Evolutionary conservation across 108 stramenopile species (phyloP).

Genomic region (Epipyxis sp.): DNA sequence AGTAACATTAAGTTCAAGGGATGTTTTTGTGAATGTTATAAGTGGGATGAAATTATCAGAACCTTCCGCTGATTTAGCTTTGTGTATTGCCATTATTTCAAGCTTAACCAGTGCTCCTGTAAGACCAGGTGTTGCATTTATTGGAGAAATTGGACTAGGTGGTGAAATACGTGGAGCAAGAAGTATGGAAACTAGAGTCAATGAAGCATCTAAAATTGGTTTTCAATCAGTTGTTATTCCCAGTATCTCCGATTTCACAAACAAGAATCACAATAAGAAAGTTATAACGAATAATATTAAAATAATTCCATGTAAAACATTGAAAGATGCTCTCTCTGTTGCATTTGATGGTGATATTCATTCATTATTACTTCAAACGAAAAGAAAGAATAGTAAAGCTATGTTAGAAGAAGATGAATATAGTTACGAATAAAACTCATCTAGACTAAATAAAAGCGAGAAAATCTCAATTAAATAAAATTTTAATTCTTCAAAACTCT

Average conservation of each 20-base stretch:
- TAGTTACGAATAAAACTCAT: too few species aligned
- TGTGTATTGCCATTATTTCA: slow-evolving; percentile 73
- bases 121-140: slow-evolving; percentile 82
- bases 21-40: slow-evolving; percentile 87
- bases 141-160: slow-evolving; percentile 82
- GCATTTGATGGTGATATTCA: neutral
- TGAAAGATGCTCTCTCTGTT: neutral
- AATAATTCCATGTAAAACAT: neutral
- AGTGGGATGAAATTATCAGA: slow-evolving; percentile 66
- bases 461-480: too few species aligned
- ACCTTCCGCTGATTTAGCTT: slow-evolving; percentile 61
- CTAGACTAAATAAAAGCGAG: too few species aligned
- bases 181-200: neutral
- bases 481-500: too few species aligned
- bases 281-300: neutral
- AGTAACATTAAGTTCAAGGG: slow-evolving; percentile 59
- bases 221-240: neutral
- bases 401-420: too few species aligned
- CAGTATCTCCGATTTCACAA: neutral
- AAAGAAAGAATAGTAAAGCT: too few species aligned
- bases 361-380: neutral
- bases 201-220: slow-evolving; percentile 11
- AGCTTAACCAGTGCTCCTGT: slow-evolving; percentile 69
- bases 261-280: neutral
- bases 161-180: slow-evolving; percentile 9